phyloP scores from a whole-genome alignment of 2,329 filamentous ascomycete species.

The Triangularia setosa region DNA sequence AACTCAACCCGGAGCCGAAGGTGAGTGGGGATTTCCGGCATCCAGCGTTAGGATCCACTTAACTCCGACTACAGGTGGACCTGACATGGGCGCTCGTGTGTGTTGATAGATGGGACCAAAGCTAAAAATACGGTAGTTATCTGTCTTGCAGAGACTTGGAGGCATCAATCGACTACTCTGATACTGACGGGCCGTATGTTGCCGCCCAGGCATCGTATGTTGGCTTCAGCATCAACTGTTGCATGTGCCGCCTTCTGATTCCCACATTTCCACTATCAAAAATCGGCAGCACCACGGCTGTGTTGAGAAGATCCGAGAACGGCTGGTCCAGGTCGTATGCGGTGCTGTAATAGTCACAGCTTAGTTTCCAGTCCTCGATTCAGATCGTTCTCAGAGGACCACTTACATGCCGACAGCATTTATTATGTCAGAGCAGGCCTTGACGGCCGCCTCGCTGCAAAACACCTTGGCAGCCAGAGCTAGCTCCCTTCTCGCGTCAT shows the following conservation, averaged over 20 bases:
- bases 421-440: conserved; percentile 47
- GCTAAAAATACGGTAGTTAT: no score
- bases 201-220: conserved; percentile 46
- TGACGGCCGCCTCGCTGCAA: conserved; percentile 46
- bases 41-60: no score
- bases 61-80: no score
- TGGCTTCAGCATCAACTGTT: conserved; percentile 40
- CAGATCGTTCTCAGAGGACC: neutral
- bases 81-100: no score
- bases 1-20: no score
- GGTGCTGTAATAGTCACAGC: conserved; percentile 25
- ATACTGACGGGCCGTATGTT: conserved; percentile 24
- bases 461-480: conserved; percentile 49
- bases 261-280: conserved; percentile 55
- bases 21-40: no score
- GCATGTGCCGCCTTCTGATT: conserved; percentile 45
- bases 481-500: conserved; percentile 40
- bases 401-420: conserved; percentile 48
- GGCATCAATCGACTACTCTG: no score
- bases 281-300: conserved; percentile 43
- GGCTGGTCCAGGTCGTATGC: conserved; percentile 40
- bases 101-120: no score
- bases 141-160: no score
- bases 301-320: conserved; percentile 42
- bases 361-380: neutral